Evolutionary conservation across 2,329 filamentous ascomycete genomes (phyloP).

Genomic region (Fusarium begoniae): DNA sequence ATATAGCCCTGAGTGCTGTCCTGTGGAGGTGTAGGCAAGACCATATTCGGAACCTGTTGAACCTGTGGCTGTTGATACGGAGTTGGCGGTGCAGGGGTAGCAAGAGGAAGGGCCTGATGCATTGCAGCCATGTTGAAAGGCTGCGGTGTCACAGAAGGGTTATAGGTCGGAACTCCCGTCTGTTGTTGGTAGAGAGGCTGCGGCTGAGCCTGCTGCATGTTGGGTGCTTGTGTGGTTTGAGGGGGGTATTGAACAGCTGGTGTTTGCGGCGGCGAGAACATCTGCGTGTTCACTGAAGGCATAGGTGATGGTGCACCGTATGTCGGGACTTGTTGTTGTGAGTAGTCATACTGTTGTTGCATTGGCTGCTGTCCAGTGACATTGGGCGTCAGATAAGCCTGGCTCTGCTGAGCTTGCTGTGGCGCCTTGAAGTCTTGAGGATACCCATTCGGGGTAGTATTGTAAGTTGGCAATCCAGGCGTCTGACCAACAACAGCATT

Average conservation of each 20-base stretch:
- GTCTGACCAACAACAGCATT: constrained; percentile 2
- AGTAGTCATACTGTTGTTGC: constrained; percentile 8
- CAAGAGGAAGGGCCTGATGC: constrained; percentile 18
- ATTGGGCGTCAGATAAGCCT: neutral
- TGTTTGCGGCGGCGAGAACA: constrained; percentile 9
- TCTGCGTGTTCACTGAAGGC: neutral
- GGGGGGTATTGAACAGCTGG: neutral
- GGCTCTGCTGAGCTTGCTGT: neutral
- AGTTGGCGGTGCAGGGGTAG: neutral
- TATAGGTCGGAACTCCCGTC: neutral
- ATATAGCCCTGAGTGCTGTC: neutral
- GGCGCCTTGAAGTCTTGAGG: constrained; percentile 15
- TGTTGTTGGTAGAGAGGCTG: neutral
- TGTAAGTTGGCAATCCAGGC: neutral
- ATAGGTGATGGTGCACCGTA: neutral
- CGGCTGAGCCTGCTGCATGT: neutral
- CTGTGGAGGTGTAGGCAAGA: neutral
- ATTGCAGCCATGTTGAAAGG: constrained; percentile 24
- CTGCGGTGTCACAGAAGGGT: neutral
- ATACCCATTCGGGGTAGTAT: neutral
- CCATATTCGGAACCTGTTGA: neutral
- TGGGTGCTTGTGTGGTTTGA: rapidly evolving
- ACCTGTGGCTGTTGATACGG: neutral
- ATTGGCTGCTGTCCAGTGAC: neutral
- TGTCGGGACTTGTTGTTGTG: neutral